A percentile compares a stretch with the other conserved stretches of the same genome.
Conservation (phyloP, 768 basidiomycete genomes). For the Trametes sanguinea region DNA sequence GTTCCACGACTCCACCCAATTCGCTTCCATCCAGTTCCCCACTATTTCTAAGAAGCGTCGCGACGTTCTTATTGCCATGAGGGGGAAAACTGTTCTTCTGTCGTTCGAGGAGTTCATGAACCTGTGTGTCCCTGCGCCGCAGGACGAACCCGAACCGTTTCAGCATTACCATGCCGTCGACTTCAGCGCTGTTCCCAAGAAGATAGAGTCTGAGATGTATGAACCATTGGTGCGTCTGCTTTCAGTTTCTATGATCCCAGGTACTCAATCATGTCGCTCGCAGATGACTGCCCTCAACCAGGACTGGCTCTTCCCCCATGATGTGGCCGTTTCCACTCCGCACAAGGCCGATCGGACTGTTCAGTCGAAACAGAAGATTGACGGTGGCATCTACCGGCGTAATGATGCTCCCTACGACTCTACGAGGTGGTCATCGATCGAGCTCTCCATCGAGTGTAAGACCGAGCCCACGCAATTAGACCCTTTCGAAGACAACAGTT, state of each 20-base stretch:
- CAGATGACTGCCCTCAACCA: neutral
- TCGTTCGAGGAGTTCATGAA: neutral
- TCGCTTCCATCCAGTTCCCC: neutral
- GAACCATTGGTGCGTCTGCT: neutral
- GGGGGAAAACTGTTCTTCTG: neutral
- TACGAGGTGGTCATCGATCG: neutral
- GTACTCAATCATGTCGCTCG: too few relatives aligned
- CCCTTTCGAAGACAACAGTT: neutral
- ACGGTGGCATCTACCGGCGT: neutral
- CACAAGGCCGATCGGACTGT: neutral
- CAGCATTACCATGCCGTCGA: neutral
- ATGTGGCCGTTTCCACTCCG: neutral
- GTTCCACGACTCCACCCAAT: neutral
- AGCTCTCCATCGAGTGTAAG: slow-evolving; percentile 7
- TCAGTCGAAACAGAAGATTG: neutral
- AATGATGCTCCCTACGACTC: neutral
- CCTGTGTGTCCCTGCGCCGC: neutral
- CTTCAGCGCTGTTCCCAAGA: neutral
- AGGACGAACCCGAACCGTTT: neutral
- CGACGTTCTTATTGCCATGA: neutral
- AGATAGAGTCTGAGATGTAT: neutral
- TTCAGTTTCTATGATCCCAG: too few relatives aligned
- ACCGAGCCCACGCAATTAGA: neutral
- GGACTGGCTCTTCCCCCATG: neutral
- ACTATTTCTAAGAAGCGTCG: neutral